Evolutionary conservation across 257 asterid species (phyloP), one percentile per base, ranked within the genome.

Genomic region (Nicotiana noctiflora): DNA sequence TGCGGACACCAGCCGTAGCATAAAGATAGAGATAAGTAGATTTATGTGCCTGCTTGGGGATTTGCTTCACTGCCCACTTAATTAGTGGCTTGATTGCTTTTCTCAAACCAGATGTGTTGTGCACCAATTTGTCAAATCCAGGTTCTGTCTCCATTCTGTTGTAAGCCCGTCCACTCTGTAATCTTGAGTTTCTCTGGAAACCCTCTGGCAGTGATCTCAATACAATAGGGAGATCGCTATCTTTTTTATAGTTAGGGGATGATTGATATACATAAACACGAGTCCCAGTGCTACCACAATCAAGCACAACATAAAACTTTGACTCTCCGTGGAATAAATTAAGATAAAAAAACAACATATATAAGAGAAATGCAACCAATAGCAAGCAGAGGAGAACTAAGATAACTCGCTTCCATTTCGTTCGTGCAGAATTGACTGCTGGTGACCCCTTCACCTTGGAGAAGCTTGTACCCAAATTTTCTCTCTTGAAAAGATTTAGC

Each of bases 141-240:
- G 99, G 99, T 86, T 94, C 99, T 10, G 97, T 92, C 89, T 96
- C 98, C 98, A 92, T 94, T 86, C 98, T 86, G 89, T 93, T 90
- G 88, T 93, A 96, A 77, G 99, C 99, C 76, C 99, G 94, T 46
- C 97, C 92, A 51, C 85, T 86, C 81, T 87, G 88, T 14, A 93
- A 86, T 68, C 87, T 88, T n/a, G 91, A 78, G 86, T 87, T 91
- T 82, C 85, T 88, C 77, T 86, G 82, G 87, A 93, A 87, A 66
- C 86, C 89, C 87, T 92, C 98, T 7, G 99, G 99, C 86, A 94
- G 68, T 37, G 98, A 91, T 84, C 86, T 94, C 79, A 94, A 64
- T 18, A 85, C 49, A 81, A 96, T 86, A 61, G 98, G 99, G 62
- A 96, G 97, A 72, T 81, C 85, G 29, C 86, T 88, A 68, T 91